Base-by-base conservation (phyloP, 2,329 filamentous ascomycete genomes). In the Shiraia bambusicola region DNA sequence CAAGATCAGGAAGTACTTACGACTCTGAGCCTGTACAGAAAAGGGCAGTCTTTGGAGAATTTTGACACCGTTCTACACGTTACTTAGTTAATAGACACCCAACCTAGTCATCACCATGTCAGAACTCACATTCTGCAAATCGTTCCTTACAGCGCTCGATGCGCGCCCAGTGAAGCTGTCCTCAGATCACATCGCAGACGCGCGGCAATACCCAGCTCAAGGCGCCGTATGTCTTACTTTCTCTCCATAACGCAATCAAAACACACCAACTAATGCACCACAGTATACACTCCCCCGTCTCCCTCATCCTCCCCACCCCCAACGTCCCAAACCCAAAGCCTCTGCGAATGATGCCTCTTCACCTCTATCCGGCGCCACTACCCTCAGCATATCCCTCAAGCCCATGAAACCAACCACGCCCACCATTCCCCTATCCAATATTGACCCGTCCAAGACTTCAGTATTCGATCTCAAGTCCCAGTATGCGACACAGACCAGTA, bases 181-280 rank as follows among this genome's bases (percentile, higher is more conserved):
- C n/a, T 76, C 87, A 52, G 89, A 97, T 69, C 87, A 96, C 81
- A 84, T 94, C 69, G 88, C 92, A 70, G 88, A 96, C 64, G 83
- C 88, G 35, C 84, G 83, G 59, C 82, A 78, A 54, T 91, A 92
- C 66, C 86, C 88, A 16, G 75, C 86, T 17, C 82, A 87, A 49
- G 78, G 83, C 52, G 86, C 90, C 12, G 92, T 96, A 80, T 22
- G 83, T 67, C 35, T 45, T 33, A 16, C 42, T 27, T 28, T 19
- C 62, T 15, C 29, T 9, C n/a, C 28, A 27, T 27, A 10, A 25
- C 1, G 24, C 9, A 28, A 14, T 14, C 16, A 31, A n/a, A 5
- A 28, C 8, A 22, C 12, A 11, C 50, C 22, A 36, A 25, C 29
- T 49, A 31, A 51, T 29, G 14, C 15, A 5, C 22, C 29, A 25